Evolutionary conservation across 805 yeast genomes (phyloP).

Genomic region (Candida sonorensis): DNA sequence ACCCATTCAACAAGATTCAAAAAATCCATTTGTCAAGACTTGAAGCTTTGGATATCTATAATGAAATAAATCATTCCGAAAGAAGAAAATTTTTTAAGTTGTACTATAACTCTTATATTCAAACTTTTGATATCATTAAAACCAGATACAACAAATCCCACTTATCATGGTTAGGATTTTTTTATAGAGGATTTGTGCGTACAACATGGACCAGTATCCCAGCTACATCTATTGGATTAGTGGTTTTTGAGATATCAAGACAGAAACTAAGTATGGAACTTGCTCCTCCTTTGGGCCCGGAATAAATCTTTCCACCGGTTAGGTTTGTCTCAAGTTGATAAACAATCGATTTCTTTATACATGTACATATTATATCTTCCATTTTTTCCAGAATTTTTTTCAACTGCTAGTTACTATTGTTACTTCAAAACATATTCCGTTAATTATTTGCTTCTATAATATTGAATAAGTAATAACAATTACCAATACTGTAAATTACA

Average conservation of each 20-base stretch:
- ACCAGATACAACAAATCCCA: constrained; percentile 48
- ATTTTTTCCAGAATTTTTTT: too few relatives aligned
- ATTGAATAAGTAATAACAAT: too few relatives aligned
- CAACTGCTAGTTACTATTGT: too few relatives aligned
- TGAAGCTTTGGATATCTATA: constrained; percentile 69
- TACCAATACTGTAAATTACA: too few relatives aligned
- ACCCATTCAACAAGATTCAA: constrained; percentile 76
- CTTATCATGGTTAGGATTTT: constrained; percentile 54
- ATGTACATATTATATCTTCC: too few relatives aligned
- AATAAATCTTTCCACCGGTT: too few relatives aligned
- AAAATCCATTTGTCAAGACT: constrained; percentile 70
- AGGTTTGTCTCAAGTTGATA: too few relatives aligned
- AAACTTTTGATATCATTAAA: constrained; percentile 59
- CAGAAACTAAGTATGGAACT: constrained; percentile 26
- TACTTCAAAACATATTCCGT: too few relatives aligned
- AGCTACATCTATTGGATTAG: constrained; percentile 78
- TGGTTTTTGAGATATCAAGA: constrained; percentile 80
- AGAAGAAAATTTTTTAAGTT: constrained; percentile 32
- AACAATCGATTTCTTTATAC: too few relatives aligned
- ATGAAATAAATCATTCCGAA: constrained; percentile 26
- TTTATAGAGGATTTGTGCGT: constrained; percentile 71
- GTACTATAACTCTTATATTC: constrained; percentile 70
- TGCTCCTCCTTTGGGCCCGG: constrained; percentile 6
- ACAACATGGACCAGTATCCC: constrained; percentile 76
- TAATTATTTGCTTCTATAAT: too few relatives aligned